Evolutionary conservation across 441 rosid genomes (phyloP), one percentile per base, ranked within the genome.

Genomic region (Theobroma grandiflorum): DNA sequence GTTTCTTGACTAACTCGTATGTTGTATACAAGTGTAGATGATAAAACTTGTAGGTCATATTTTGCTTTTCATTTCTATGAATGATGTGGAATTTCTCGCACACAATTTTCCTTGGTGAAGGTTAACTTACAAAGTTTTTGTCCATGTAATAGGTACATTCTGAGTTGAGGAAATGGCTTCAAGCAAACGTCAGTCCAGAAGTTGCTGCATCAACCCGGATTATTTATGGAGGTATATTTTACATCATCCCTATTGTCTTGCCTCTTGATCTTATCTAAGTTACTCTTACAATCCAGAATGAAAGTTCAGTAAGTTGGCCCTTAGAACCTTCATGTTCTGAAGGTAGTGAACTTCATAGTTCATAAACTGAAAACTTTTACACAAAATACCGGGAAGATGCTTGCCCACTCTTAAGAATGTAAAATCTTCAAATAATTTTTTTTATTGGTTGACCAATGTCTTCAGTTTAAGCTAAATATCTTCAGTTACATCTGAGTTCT

Each of bases 161-260:
- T 84, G 95, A 87, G 78, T 80, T 91, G 57, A 88, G 95, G 85
- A 91, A 91, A 76, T 91, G 93, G 95, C 90, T 91, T 45, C 87
- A 84, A 1, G 84, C 78, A 75, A 90, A 91, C 38, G 83, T 82
- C 71, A 90, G 89, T 76, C 83, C 74, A 26, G 90, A 89, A 68
- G 88, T 91, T 15, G 92, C 93, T 52, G 87, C 86, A 58, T 77
- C 93, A 47, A 88, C 88, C 77, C 84, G 95, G 42, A 91, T 90
- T 73, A 91, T 91, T 71, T 90, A 91, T 67, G 95, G 95, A 91
- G 93, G 95, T 95, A 88, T 42, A 88, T 42, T 12, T 64, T 62
- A 70, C 14, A 72, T 12, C 8, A 15, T 72, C 74, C 38, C 18
- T 63, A 22, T 6, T 6, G 40, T 22, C 42, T 63, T 20, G 15